phyloP scores from a whole-genome alignment of 306 rosid species.

The Chamaecrista fasciculata region DNA sequence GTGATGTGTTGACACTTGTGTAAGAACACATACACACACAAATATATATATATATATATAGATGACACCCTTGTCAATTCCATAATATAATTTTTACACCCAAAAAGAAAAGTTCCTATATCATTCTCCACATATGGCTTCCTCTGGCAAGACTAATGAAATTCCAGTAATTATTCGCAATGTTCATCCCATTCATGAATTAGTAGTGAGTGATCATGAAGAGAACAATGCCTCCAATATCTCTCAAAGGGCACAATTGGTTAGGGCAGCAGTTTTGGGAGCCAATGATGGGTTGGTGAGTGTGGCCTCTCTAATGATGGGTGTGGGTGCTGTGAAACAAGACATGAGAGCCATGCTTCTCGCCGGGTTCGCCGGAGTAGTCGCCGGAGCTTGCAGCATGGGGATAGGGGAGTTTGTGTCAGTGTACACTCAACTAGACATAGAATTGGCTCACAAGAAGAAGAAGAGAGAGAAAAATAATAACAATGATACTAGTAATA shows the following conservation, averaged over 20 bases:
- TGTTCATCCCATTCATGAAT: constrained; percentile 6
- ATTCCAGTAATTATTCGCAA: constrained; percentile 25
- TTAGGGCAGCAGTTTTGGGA: constrained; percentile 53
- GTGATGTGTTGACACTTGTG: too few relatives aligned
- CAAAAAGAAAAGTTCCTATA: too few relatives aligned
- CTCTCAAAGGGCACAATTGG: constrained; percentile 54
- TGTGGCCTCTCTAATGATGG: constrained; percentile 57
- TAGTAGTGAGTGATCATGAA: constrained; percentile 2
- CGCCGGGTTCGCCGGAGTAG: constrained; percentile 56
- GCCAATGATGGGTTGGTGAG: constrained; percentile 61
- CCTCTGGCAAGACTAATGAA: too few relatives aligned
- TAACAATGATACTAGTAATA: background rate
- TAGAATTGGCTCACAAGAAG: constrained; percentile 45
- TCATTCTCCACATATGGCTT: too few relatives aligned
- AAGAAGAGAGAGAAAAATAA: constrained; percentile 28
- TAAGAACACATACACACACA: too few relatives aligned
- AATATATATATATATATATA: too few relatives aligned
- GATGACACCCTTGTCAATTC: too few relatives aligned
- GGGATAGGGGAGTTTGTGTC: constrained; percentile 65
- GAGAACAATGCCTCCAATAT: constrained; percentile 33
- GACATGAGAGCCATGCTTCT: constrained; percentile 49
- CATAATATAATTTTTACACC: too few relatives aligned
- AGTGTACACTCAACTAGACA: constrained; percentile 50
- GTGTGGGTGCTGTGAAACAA: constrained; percentile 52
- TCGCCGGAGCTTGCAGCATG: constrained; percentile 65